A percentile compares a stretch with the other conserved stretches of the same genome.
phyloP scores from a whole-genome alignment of 2,329 filamentous ascomycete genomes.

The Fusarium stilboides region DNA sequence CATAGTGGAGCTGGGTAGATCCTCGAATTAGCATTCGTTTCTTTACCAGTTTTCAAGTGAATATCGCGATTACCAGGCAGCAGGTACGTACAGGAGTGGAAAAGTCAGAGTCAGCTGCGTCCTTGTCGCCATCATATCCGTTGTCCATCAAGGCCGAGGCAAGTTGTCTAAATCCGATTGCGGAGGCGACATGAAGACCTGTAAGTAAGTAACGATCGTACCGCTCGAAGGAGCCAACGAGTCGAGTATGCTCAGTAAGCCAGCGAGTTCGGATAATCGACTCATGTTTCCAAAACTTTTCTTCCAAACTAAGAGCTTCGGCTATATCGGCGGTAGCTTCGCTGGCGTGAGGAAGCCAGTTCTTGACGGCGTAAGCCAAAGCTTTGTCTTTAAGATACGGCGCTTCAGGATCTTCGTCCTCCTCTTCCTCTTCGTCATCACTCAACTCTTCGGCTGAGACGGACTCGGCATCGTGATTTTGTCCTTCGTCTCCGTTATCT shows the following conservation, averaged over 20 bases:
- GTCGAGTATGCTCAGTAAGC: constrained; percentile 55
- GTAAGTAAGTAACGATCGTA: constrained; percentile 53
- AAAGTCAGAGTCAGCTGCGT: constrained; percentile 49
- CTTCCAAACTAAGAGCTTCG: constrained; percentile 57
- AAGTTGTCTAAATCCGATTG: constrained; percentile 57
- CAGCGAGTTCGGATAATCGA: constrained; percentile 57
- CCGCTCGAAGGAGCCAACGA: constrained; percentile 51
- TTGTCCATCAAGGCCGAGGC: constrained; percentile 58
- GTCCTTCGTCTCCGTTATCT: constrained; percentile 12
- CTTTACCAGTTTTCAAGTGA: not conserved
- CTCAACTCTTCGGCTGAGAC: constrained; percentile 1
- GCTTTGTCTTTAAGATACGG: constrained; percentile 46
- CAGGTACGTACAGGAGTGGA: constrained; percentile 58
- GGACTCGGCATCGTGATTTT: constrained; percentile 8
- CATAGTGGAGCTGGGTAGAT: constrained; percentile 27
- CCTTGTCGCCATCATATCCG: constrained; percentile 55
- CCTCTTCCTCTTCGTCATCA: constrained; percentile 25
- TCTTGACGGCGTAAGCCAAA: constrained; percentile 57
- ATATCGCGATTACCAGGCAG: no score
- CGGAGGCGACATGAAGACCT: constrained; percentile 57
- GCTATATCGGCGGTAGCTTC: constrained; percentile 61
- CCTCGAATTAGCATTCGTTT: not conserved
- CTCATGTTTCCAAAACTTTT: constrained; percentile 57
- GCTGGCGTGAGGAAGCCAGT: constrained; percentile 60
- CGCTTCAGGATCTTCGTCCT: constrained; percentile 50